These are phyloP conservation scores for Paradendryphiella salina DNA, from an alignment of 2,329 filamentous ascomycete genomes.

Conservation along the genomic window DNA sequence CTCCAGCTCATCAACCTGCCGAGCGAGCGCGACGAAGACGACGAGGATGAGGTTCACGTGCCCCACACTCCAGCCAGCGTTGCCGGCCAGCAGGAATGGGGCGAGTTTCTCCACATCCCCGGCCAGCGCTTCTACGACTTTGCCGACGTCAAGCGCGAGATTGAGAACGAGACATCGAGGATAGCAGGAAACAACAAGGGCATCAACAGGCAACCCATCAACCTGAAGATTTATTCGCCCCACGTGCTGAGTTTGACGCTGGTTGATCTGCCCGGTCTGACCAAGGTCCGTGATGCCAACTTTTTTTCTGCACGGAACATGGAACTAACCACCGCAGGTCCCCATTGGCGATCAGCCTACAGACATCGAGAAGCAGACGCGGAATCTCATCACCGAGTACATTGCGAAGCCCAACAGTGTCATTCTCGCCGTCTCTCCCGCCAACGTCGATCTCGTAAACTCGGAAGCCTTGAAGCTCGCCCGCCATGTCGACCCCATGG, in stretches of 20 bases:
- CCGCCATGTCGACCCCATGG: slow-evolving; percentile 92
- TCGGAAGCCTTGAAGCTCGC: slow-evolving; percentile 96
- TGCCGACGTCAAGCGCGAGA: slow-evolving; percentile 89
- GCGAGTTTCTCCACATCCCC: slow-evolving; percentile 94
- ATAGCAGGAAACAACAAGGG: slow-evolving; percentile 98
- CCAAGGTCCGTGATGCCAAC: slow-evolving; percentile 66
- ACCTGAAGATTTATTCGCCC: slow-evolving; percentile 97
- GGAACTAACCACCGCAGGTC: slow-evolving; percentile 60
- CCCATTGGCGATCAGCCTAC: slow-evolving; percentile 96
- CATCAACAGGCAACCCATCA: slow-evolving; percentile 96
- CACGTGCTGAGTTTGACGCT: slow-evolving; percentile 95
- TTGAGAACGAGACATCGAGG: slow-evolving; percentile 92
- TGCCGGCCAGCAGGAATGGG: slow-evolving; percentile 73
- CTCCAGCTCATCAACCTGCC: slow-evolving; percentile 98
- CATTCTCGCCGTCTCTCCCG: slow-evolving; percentile 91
- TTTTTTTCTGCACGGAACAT: slow-evolving; percentile 4
- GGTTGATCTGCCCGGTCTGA: slow-evolving; percentile 92
- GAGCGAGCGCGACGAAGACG: slow-evolving; percentile 68
- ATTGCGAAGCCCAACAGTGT: slow-evolving; percentile 99
- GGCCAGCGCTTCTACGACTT: slow-evolving; percentile 90
- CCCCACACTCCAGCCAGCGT: slow-evolving; percentile 79
- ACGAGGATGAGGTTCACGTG: slow-evolving; percentile 63
- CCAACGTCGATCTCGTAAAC: slow-evolving; percentile 97
- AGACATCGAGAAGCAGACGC: slow-evolving; percentile 98
- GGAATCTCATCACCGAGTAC: slow-evolving; percentile 94